These are phyloP conservation scores for Tephrocybe rancida DNA, from an alignment of 768 basidiomycete species.

Conservation along the genomic window DNA sequence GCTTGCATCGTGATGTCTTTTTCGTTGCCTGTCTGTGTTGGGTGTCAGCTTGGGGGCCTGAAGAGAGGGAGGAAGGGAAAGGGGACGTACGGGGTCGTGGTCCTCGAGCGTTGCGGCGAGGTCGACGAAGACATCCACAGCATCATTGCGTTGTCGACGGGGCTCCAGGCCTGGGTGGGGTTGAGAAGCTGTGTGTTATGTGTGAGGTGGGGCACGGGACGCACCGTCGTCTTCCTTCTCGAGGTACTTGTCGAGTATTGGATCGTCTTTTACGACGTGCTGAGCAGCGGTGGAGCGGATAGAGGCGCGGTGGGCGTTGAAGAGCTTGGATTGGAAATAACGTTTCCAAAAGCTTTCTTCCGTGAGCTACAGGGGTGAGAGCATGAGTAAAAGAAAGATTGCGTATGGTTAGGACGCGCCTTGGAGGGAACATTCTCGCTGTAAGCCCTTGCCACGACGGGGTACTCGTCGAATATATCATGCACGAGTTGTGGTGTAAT, in stretches of 20 bases:
- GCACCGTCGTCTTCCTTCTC: slow-evolving; percentile 93
- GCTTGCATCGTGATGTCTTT: slow-evolving; percentile 96
- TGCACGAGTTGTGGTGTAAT: slow-evolving; percentile 91
- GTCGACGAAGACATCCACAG: slow-evolving; percentile 79
- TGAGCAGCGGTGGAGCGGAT: slow-evolving; percentile 85
- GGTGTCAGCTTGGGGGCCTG: too few species aligned
- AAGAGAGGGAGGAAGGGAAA: too few species aligned
- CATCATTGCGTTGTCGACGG: slow-evolving; percentile 61
- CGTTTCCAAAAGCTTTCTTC: slow-evolving; percentile 96
- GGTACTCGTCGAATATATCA: slow-evolving; percentile 98
- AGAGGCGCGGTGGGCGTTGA: slow-evolving; percentile 93
- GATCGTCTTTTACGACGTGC: slow-evolving; percentile 86
- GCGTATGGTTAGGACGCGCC: too few species aligned
- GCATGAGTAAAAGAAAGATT: too few species aligned
- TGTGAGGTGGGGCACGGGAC: slow-evolving; percentile 20
- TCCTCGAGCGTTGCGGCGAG: slow-evolving; percentile 90
- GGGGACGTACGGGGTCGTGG: slow-evolving; percentile 74
- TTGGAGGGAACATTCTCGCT: too few species aligned
- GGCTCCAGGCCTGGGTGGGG: slow-evolving; percentile 77
- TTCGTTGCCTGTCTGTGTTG: slow-evolving; percentile 82
- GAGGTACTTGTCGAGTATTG: slow-evolving; percentile 95
- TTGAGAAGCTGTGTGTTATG: neutral
- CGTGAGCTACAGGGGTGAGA: slow-evolving; percentile 67
- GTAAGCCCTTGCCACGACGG: slow-evolving; percentile 91
- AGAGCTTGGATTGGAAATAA: slow-evolving; percentile 95